These are phyloP conservation scores for Neurospora sp. DNA, from an alignment of 495 filamentous ascomycete species.

Conservation along the genomic window DNA sequence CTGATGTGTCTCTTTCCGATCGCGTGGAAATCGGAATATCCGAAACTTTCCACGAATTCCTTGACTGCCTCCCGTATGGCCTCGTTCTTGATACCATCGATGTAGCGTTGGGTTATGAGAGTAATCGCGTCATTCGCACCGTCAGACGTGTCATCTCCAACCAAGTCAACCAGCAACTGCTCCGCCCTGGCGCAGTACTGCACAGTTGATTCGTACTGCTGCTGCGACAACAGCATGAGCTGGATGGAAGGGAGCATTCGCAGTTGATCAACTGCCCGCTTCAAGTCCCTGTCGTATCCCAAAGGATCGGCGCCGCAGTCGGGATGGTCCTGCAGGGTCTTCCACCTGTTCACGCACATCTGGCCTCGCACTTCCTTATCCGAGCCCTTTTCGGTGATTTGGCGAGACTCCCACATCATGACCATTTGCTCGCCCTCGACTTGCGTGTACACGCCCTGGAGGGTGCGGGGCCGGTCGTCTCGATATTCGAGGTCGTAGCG, in stretches of 20 bases:
- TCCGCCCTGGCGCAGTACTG: slow-evolving; percentile 32
- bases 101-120: slow-evolving; percentile 28
- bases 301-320: slow-evolving; percentile 28
- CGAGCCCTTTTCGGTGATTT: slow-evolving; percentile 21
- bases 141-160: slow-evolving; percentile 7
- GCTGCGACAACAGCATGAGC: slow-evolving; percentile 35
- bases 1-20: slow-evolving; percentile 34
- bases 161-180: slow-evolving; percentile 27
- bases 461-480: slow-evolving; percentile 26
- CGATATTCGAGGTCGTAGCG: slow-evolving; percentile 9
- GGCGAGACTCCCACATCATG: slow-evolving; percentile 32
- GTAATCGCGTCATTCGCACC: slow-evolving; percentile 10
- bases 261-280: slow-evolving; percentile 29
- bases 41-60: slow-evolving; percentile 17
- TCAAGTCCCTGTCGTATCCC: slow-evolving; percentile 37
- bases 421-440: slow-evolving; percentile 40
- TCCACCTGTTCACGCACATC: slow-evolving; percentile 29
- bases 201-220: slow-evolving; percentile 32
- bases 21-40: slow-evolving; percentile 14
- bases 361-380: slow-evolving; percentile 26
- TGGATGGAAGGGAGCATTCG: slow-evolving; percentile 37
- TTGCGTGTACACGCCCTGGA: slow-evolving; percentile 36
- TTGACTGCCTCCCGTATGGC: slow-evolving; percentile 26
- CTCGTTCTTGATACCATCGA: slow-evolving; percentile 31
- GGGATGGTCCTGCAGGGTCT: slow-evolving; percentile 22